A percentile compares a stretch with the other conserved stretches of the same genome.
phyloP scores from a whole-genome alignment of 768 basidiomycete genomes.

The Boletus fagicola region DNA sequence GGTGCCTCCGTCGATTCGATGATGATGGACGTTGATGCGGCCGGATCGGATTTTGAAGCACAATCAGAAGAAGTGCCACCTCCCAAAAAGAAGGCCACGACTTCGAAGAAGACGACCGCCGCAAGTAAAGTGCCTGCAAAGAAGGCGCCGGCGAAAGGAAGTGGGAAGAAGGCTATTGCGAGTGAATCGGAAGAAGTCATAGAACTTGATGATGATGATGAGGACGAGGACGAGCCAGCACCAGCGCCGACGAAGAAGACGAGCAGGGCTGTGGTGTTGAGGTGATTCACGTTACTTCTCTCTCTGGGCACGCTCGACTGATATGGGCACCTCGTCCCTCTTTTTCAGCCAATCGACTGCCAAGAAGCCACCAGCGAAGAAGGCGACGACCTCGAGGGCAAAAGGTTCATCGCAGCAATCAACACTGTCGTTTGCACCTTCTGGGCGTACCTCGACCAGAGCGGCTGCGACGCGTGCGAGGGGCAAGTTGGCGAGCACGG shows the following conservation, averaged over 20 bases:
- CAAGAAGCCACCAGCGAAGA: slow-evolving; percentile 58
- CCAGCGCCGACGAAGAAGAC: slow-evolving; percentile 54
- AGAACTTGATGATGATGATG: slow-evolving; percentile 55
- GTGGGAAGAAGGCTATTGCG: slow-evolving; percentile 53
- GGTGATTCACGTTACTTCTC: slow-evolving; percentile 40
- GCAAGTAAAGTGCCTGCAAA: slow-evolving; percentile 38
- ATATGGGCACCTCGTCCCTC: neutral
- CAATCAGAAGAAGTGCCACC: slow-evolving; percentile 43
- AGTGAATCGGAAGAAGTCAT: slow-evolving; percentile 52
- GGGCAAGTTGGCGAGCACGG: slow-evolving; percentile 53
- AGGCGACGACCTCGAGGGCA: slow-evolving; percentile 35
- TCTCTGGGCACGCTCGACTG: slow-evolving; percentile 29
- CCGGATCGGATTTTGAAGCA: slow-evolving; percentile 50
- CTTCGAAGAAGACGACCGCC: slow-evolving; percentile 30
- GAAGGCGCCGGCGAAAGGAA: slow-evolving; percentile 49
- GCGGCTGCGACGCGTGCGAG: slow-evolving; percentile 70
- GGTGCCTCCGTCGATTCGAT: slow-evolving; percentile 62
- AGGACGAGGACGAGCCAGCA: slow-evolving; percentile 47
- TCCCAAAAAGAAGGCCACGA: slow-evolving; percentile 41
- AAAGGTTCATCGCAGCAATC: slow-evolving; percentile 36
- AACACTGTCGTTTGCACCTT: slow-evolving; percentile 63
- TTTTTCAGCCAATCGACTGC: slow-evolving; percentile 33
- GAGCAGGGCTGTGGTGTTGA: slow-evolving; percentile 62
- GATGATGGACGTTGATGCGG: slow-evolving; percentile 69
- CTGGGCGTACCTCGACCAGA: slow-evolving; percentile 53